Evolutionary conservation across 306 rosid species (phyloP), one percentile per base, ranked within the genome.

Genomic region (Alnus rubra): DNA sequence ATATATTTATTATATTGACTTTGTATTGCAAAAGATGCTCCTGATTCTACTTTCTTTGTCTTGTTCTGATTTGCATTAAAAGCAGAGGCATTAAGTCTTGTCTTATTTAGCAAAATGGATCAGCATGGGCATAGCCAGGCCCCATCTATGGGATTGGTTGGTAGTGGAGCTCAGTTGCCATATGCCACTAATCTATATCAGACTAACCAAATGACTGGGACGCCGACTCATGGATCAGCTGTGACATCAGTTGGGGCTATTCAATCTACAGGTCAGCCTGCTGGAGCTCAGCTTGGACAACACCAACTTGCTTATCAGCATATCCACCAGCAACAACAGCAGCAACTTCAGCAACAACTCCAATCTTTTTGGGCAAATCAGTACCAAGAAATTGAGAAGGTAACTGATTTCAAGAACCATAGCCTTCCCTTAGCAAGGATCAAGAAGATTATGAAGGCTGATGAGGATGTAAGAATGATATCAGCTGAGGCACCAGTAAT

Each of bases 371-470:
- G 93, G 93, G 71, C 83, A 28, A 86, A 78, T 51, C 96, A 91
- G 63, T 80, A 79, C 74, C 88, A 86, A 82, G 93, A 91, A 76
- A 89, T 89, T 7, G 90, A 86, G 74, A 87, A 81, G 79, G 93
- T 81, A 15, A 79, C 82, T 30, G 93, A 89, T 86, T 91, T 89
- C 89, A 91, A 91, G 88, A 91, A 91, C 81, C 92, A 91, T 71
- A 88, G 90, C 82, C 95, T 91, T 79, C 95, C 95, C 54, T 70
- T 90, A 70, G 92, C 95, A 63, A 86, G 93, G 84, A 91, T 91
- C 82, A 91, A 87, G 81, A 91, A 91, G 90, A 89, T 89, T 9
- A 91, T 91, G 93, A 91, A 89, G 82, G 96, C 90, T 5, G 93
- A 91, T 64, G 90, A 91, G 88, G 93, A 91, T 86, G 96, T 91